Evolutionary conservation across 768 basidiomycete genomes (phyloP).

Genomic region (Boletus speciosus): DNA sequence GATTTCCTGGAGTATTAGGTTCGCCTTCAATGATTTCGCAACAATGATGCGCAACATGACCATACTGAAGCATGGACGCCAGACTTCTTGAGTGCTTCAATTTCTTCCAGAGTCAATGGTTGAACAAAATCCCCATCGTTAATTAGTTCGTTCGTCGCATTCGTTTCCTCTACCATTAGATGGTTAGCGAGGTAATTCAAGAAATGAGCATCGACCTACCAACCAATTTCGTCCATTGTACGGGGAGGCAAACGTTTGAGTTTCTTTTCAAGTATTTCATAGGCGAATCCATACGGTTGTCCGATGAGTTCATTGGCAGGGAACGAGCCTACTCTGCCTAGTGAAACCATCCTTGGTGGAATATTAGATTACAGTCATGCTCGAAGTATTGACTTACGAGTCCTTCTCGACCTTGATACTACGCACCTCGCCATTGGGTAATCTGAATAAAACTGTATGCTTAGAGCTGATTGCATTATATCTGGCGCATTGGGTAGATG

Average conservation of each 20-base stretch:
- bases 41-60: conserved; percentile 7
- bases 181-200: conserved; percentile 2
- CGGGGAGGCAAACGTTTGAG: conserved; percentile 60
- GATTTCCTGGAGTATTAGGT: conserved; percentile 65
- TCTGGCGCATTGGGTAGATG: conserved; percentile 10
- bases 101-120: conserved; percentile 79
- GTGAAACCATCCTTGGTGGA: conserved; percentile 53
- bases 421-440: conserved; percentile 79
- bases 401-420: conserved; percentile 70
- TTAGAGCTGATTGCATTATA: conserved; percentile 52
- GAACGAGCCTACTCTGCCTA: conserved; percentile 89
- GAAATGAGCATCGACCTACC: conserved; percentile 6
- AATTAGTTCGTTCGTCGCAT: conserved; percentile 95
- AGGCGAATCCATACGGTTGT: conserved; percentile 83
- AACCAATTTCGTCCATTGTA: conserved; percentile 78
- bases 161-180: conserved; percentile 75
- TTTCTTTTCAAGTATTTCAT: conserved; percentile 77
- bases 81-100: conserved; percentile 75
- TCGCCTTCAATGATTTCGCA: conserved; percentile 1
- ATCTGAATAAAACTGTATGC: conserved; percentile 71
- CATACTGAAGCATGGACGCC: conserved; percentile 75
- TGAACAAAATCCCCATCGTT: conserved; percentile 84
- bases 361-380: neutral
- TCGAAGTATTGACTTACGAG: conserved; percentile 46
- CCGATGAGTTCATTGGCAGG: conserved; percentile 71